These are phyloP conservation scores for Neostapfia colusana DNA, from an alignment of 176 grass and related monocot genomes.

Conservation along the genomic window DNA sequence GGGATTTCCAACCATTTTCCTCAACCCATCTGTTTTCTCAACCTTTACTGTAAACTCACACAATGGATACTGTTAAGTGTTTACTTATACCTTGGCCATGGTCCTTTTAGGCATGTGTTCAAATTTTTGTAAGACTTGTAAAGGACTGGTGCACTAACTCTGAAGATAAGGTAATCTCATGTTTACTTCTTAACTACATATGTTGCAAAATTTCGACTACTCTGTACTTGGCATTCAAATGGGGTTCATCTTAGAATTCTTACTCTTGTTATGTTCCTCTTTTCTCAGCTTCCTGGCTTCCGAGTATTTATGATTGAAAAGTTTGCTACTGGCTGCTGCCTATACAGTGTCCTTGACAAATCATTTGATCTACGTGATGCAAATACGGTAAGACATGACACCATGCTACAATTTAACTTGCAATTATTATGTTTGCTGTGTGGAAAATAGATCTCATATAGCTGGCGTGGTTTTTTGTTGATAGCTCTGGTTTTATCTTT, in stretches of 20 bases:
- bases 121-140: conserved; percentile 88
- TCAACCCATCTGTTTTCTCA: conserved; percentile 21
- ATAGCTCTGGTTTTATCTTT: neutral
- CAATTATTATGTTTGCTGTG: neutral
- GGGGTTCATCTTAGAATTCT: conserved; percentile 22
- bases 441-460: conserved; percentile 22
- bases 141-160: conserved; percentile 88
- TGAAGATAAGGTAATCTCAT: conserved; percentile 74
- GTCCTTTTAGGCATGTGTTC: conserved; percentile 74
- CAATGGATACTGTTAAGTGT: neutral
- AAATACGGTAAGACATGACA: conserved; percentile 62
- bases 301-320: conserved; percentile 85
- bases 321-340: conserved; percentile 79
- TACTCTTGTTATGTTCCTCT: conserved; percentile 26
- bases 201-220: conserved; percentile 10
- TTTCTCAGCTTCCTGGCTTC: conserved; percentile 84
- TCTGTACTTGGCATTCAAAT: conserved; percentile 28
- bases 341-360: conserved; percentile 91
- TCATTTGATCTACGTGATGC: conserved; percentile 93
- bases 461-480: neutral
- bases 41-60: conserved; percentile 3
- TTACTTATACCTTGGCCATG: conserved; percentile 37
- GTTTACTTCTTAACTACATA: conserved; percentile 18
- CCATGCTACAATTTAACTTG: conserved; percentile 19
- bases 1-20: conserved; percentile 30